phyloP scores from a whole-genome alignment of 192 early-diverging fungal species.

The Oehlia diaphana region DNA sequence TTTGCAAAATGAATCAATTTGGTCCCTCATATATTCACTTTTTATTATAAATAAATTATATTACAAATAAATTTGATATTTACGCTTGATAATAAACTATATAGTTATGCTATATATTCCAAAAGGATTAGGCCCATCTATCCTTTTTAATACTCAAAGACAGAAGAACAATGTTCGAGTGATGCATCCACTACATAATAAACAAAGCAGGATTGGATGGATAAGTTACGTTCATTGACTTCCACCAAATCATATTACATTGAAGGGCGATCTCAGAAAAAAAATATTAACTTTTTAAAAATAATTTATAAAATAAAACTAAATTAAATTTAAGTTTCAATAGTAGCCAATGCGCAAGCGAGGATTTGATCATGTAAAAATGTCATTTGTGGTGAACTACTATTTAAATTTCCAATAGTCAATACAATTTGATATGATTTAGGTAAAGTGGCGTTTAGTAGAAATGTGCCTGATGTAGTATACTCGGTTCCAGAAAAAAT shows the following conservation, averaged over 20 bases:
- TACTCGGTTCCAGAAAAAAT: background rate
- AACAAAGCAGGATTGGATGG: too few relatives aligned
- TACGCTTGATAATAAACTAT: too few relatives aligned
- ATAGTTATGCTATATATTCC: too few relatives aligned
- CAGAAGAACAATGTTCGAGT: too few relatives aligned
- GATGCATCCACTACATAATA: too few relatives aligned
- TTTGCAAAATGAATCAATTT: too few relatives aligned
- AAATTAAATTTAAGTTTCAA: conserved; percentile 4
- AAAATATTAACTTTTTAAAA: conserved; percentile 6
- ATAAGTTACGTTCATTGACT: too few relatives aligned
- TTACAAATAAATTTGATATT: too few relatives aligned
- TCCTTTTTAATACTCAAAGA: too few relatives aligned
- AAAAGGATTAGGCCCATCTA: too few relatives aligned
- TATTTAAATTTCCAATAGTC: conserved; percentile 6
- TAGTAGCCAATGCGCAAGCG: conserved; percentile 6
- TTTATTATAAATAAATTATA: too few relatives aligned
- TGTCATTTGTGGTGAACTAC: conserved; percentile 14
- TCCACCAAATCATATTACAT: conserved; percentile 17
- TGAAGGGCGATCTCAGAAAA: conserved; percentile 10
- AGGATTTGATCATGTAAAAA: conserved; percentile 3
- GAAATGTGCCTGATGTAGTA: conserved; percentile 2
- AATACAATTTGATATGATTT: conserved; percentile 5
- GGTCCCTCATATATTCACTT: too few relatives aligned
- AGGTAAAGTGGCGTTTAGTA: conserved; percentile 9
- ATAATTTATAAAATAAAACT: conserved; percentile 10